Evolutionary conservation across 495 filamentous ascomycete species (phyloP), one percentile per base, ranked within the genome.

Genomic region (Xylaria castorea): DNA sequence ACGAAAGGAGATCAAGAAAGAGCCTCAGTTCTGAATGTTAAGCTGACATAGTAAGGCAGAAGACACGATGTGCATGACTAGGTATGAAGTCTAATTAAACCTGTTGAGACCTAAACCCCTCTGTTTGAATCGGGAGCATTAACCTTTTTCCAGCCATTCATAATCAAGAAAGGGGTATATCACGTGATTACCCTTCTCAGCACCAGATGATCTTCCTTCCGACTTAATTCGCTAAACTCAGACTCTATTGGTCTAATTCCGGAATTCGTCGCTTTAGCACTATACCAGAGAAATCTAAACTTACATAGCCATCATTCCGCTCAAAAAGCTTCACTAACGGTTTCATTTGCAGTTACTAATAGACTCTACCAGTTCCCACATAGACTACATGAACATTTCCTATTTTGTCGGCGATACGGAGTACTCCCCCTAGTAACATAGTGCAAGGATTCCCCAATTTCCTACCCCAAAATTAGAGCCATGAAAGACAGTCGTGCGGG

Each of bases 101-200:
- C 64, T 25, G 8, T 18, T 42, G n/a, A 18, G 3, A 64, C n/a
- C 42, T 18, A 34, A 66, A 40, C 40, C 64, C 64, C 64, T 66
- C 63, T 48, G 9, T 12, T n/a, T n/a, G n/a, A n/a, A n/a, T 30
- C 64, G 64, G 64, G n/a, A 27, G 64, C 18, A 67, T 67, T 11
- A 67, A 67, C 66, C 30, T 38, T 66, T 66, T 66, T 38, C 48
- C 66, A 44, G 34, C 50, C 66, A 42, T 8, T 66, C 63, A 67
- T 1, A 20, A 53, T 8, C 34, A 30, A n/a, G 20, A 18, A 27
- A 42, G 66, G 27, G 42, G 34, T 0, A 1, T 7, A 55, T 55
- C 66, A 68, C 66, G 50, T 68, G 66, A 55, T 27, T n/a, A 67
- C 46, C 48, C 22, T 42, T 68, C 30, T 20, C 25, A 51, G 63